phyloP scores from a whole-genome alignment of 139 green algal species.

The Zygnema cylindricum region DNA sequence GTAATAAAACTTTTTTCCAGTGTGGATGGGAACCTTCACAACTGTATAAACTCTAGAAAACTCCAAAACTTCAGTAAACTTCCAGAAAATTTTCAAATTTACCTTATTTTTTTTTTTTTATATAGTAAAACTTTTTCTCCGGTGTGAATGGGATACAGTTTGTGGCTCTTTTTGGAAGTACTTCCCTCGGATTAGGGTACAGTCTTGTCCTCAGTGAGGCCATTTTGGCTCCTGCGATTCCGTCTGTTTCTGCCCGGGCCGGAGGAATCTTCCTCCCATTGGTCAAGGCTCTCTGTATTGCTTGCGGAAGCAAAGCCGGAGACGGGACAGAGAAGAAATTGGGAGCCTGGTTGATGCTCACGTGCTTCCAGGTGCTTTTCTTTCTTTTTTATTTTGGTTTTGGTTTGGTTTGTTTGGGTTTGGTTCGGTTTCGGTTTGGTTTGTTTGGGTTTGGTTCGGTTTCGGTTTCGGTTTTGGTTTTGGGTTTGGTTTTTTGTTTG shows the following conservation, averaged over 20 bases:
- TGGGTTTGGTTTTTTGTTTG: too few species aligned
- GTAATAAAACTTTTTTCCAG: too few species aligned
- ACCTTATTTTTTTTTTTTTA: background rate
- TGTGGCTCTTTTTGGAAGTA: constrained; percentile 93
- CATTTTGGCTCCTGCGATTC: constrained; percentile 95
- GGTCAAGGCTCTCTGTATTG: constrained; percentile 92
- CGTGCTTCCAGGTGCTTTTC: constrained; percentile 80
- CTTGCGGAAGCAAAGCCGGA: constrained; percentile 87
- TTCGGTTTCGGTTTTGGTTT: too few species aligned
- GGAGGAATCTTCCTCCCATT: constrained; percentile 99
- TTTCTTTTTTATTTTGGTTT: background rate
- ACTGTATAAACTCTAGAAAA: too few species aligned
- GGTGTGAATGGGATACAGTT: constrained; percentile 63
- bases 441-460: too few species aligned
- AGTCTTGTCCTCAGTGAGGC: constrained; percentile 94
- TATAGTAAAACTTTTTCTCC: background rate
- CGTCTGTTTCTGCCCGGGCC: constrained; percentile 91
- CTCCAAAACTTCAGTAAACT: too few species aligned
- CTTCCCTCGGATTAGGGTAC: constrained; percentile 96
- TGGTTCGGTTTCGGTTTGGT: background rate
- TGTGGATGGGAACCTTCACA: too few species aligned
- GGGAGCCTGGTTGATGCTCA: constrained; percentile 97
- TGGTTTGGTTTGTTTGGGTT: background rate
- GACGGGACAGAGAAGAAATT: constrained; percentile 95
- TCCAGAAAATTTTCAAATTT: background rate